Conservation (phyloP, 2,329 filamentous ascomycete species). For the Penicillium hesseltinei region DNA sequence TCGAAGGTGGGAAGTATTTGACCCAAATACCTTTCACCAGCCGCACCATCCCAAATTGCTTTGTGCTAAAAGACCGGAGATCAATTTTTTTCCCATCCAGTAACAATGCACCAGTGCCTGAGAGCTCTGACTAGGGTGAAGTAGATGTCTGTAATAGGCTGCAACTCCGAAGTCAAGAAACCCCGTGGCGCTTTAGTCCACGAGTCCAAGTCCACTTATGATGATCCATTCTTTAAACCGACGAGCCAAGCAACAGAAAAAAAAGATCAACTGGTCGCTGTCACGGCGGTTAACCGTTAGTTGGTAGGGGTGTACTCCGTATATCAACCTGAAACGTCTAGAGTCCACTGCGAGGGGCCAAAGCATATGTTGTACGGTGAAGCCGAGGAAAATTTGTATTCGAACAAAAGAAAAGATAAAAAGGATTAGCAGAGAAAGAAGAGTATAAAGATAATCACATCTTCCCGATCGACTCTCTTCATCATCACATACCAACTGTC, state of each 20-base stretch:
- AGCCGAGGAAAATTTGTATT: not conserved
- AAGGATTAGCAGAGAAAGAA: not conserved
- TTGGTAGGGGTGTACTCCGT: not conserved
- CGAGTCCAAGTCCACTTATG: not conserved
- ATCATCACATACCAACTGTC: not conserved
- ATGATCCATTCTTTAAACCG: conserved; percentile 9
- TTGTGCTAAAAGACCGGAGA: not conserved
- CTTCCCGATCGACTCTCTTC: not conserved
- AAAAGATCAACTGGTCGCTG: conserved; percentile 3
- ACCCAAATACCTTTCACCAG: conserved; percentile 5
- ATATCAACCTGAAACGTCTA: conserved; percentile 8
- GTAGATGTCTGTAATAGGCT: conserved; percentile 1
- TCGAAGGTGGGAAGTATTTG: conserved; percentile 17
- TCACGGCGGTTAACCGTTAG: not conserved
- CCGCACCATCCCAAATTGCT: not conserved
- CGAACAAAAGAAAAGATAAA: not conserved
- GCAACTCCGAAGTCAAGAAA: not conserved
- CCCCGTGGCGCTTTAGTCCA: conserved; percentile 3
- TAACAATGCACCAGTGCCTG: not conserved
- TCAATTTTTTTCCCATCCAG: conserved; percentile 4
- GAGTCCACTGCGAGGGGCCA: not conserved
- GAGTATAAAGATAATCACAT: not conserved
- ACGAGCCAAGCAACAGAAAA: not conserved
- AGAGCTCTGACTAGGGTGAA: not conserved
- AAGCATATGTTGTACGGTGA: not conserved